Conservation (phyloP, 495 filamentous ascomycete species). For the Penicillium coffeae region DNA sequence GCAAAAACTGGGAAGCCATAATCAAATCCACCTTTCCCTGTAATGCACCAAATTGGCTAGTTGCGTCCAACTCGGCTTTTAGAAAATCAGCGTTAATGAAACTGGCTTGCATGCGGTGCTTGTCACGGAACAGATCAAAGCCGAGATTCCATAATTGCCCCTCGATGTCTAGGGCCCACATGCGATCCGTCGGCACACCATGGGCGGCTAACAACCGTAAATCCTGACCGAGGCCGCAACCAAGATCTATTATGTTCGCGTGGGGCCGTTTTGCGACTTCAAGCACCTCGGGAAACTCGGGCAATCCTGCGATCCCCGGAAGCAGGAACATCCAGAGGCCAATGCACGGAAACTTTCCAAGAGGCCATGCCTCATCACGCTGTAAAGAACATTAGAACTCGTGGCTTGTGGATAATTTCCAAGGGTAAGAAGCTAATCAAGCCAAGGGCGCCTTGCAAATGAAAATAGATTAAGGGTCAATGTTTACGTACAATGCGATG, state of each 20-base stretch:
- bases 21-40: not conserved
- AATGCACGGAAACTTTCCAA: not conserved
- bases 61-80: not conserved
- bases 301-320: not conserved
- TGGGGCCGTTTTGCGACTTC: not conserved
- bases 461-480: not conserved
- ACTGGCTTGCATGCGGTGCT: not conserved
- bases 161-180: not conserved
- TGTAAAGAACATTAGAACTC: not conserved
- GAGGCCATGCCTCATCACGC: not conserved
- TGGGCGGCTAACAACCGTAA: not conserved
- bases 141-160: not conserved
- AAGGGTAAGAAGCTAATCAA: too few relatives aligned
- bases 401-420: too few relatives aligned
- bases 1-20: not conserved
- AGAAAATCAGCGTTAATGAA: not conserved
- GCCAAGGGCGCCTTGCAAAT: too few relatives aligned
- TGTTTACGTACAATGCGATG: not conserved
- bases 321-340: not conserved
- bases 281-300: not conserved
- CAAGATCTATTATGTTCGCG: not conserved
- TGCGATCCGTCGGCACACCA: not conserved
- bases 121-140: not conserved
- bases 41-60: not conserved
- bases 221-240: not conserved